Conservation (phyloP, 2,329 filamentous ascomycete species). For the Botrytis pseudocinerea region DNA sequence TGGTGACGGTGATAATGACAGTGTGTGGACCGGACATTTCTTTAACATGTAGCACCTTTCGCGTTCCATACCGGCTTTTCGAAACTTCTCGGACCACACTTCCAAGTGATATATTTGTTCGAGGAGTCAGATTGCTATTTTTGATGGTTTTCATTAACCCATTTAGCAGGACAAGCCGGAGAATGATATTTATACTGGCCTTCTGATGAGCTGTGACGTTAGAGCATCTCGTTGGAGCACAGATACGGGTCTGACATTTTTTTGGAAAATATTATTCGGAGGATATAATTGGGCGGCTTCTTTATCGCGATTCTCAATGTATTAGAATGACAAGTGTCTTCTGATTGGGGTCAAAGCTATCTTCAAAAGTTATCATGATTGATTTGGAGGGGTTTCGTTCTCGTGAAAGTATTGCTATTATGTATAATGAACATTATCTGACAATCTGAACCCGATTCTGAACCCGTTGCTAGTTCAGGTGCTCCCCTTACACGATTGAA, state of each 20-base stretch:
- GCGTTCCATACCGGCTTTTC: constrained; percentile 35
- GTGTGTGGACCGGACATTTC: constrained; percentile 8
- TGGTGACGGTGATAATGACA: constrained; percentile 10
- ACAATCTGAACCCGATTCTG: background rate
- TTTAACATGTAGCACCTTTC: constrained; percentile 21
- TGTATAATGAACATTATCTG: background rate
- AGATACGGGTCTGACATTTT: constrained; percentile 65
- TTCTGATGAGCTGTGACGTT: constrained; percentile 65
- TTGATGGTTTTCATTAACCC: constrained; percentile 33
- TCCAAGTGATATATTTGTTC: constrained; percentile 38
- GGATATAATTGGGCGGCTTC: background rate
- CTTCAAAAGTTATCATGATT: background rate
- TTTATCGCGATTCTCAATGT: background rate
- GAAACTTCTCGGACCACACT: constrained; percentile 42
- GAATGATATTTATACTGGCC: constrained; percentile 45
- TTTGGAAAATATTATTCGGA: too few species aligned
- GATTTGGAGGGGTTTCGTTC: background rate
- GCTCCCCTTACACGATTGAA: background rate
- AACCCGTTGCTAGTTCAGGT: background rate
- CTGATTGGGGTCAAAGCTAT: background rate
- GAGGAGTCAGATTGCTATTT: constrained; percentile 41
- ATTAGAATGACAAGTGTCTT: background rate
- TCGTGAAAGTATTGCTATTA: background rate
- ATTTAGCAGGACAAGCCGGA: constrained; percentile 38
- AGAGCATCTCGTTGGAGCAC: constrained; percentile 61